Base-by-base conservation (phyloP, 768 basidiomycete species). In the Termitomyces sp. region DNA sequence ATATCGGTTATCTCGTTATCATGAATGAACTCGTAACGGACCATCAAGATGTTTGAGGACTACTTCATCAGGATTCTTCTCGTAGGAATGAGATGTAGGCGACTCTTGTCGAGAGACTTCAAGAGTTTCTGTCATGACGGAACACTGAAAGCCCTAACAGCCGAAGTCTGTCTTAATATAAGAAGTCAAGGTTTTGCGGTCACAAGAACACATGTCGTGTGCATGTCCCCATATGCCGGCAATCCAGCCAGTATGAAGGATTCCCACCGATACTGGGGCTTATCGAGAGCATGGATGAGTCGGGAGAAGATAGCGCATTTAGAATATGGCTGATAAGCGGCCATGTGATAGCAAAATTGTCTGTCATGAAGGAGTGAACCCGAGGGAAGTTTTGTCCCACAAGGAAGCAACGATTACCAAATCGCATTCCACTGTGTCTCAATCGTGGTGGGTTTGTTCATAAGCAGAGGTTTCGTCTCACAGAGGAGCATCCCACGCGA, bases 101-200 rank as follows among this genome's bases (percentile, higher is more conserved):
- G 59, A 65, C 41, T 65, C 64, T 57, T 67, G 68, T 43, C 61
- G 60, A 66, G 69, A 66, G 57, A 67, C 65, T 44, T 68, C 69
- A 23, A 59, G 63, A 60, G 62, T 53, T 50, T 71, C 67, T 58
- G 67, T 58, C 68, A 71, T 71, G 47, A 61, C 52, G 47, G 55
- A 57, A 57, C 49, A 58, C 53, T 61, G 18, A 30, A 30, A 47
- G 18, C 16, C 36, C 28, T n/a, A 18, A 58, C 23, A 41, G 46
- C 51, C 7, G 35, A 51, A 28, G 16, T 12, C 23, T 7, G 28
- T 43, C 38, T 43, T 26, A 48, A 58, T 59, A 58, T 61, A 57
- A 28, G 35, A 54, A 7, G 48, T 40, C 40, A 18, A 7, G 4
- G 14, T 32, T 3, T 48, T 57, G 23, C 26, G 49, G 51, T 63